Conservation (phyloP, 106 monocot genomes). For the Narthecium ossifragum region DNA sequence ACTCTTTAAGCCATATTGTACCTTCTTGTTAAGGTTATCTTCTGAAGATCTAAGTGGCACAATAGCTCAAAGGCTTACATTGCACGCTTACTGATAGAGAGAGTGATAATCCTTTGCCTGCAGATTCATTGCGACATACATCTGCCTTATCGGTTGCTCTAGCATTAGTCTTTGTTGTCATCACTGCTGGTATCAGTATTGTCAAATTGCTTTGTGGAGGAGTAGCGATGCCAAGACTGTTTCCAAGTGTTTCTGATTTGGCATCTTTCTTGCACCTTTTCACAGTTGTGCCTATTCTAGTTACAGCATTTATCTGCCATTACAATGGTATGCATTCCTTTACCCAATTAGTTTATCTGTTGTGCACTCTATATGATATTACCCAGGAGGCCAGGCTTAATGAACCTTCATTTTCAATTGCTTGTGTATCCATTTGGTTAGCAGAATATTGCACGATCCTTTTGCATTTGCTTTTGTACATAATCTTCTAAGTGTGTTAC, state of each 20-base stretch:
- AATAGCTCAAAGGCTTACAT: neutral
- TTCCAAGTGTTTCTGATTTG: slow-evolving; percentile 39
- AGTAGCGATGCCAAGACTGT: slow-evolving; percentile 47
- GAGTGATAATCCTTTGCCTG: neutral
- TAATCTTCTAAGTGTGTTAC: too few species aligned
- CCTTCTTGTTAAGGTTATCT: neutral
- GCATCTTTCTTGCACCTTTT: slow-evolving; percentile 59
- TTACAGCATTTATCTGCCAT: slow-evolving; percentile 74
- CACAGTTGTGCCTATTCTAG: slow-evolving; percentile 59
- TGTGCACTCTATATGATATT: too few species aligned
- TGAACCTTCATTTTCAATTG: too few species aligned
- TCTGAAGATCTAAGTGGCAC: too few species aligned
- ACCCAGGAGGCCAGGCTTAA: too few species aligned
- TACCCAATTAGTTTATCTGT: too few species aligned
- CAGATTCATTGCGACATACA: slow-evolving; percentile 73
- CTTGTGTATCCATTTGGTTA: too few species aligned
- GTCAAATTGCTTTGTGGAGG: slow-evolving; percentile 49
- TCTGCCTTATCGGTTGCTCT: slow-evolving; percentile 73
- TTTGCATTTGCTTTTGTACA: too few species aligned
- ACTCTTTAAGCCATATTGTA: neutral
- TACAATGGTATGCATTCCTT: slow-evolving; percentile 46
- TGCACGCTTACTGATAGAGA: neutral
- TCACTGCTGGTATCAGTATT: slow-evolving; percentile 61
- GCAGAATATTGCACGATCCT: too few species aligned
- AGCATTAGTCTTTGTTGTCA: slow-evolving; percentile 60